A percentile compares a stretch with the other conserved stretches of the same genome.
Evolutionary conservation across 148 eudicot genomes (phyloP).

Genomic region (Salicornia ramosissima): DNA sequence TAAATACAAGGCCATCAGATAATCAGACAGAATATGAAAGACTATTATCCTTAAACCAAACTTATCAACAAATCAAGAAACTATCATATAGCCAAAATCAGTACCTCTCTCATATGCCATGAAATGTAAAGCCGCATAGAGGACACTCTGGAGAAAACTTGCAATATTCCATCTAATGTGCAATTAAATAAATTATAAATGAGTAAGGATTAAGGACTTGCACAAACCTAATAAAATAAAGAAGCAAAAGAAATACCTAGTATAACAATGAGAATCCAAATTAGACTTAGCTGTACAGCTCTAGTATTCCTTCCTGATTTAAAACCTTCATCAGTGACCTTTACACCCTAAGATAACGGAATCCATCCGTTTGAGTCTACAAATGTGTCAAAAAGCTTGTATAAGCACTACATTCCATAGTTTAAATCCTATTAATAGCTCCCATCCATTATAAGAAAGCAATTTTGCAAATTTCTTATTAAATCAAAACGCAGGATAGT

Average conservation of each 20-base stretch:
- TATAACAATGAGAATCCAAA: slow-evolving; percentile 5
- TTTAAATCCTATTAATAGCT: no score
- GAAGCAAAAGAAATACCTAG: neutral
- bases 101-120: slow-evolving; percentile 94
- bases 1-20: no score
- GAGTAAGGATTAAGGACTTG: neutral
- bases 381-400: slow-evolving; percentile 10
- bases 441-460: neutral
- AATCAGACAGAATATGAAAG: no score
- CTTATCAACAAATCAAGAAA: no score
- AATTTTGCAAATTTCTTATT: neutral
- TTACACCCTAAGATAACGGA: slow-evolving; percentile 71
- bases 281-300: slow-evolving; percentile 73
- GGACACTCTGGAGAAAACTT: slow-evolving; percentile 81
- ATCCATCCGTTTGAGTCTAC: slow-evolving; percentile 91
- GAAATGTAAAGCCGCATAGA: slow-evolving; percentile 91
- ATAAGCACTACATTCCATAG: neutral
- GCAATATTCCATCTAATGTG: slow-evolving; percentile 92
- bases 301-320: slow-evolving; percentile 73
- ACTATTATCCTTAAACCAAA: no score
- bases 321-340: slow-evolving; percentile 68
- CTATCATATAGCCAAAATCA: slow-evolving; percentile 62
- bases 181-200: neutral
- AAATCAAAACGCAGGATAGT: neutral
- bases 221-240: neutral